Base-by-base conservation (phyloP, 495 filamentous ascomycete genomes). In the Xylaria flabelliformis region DNA sequence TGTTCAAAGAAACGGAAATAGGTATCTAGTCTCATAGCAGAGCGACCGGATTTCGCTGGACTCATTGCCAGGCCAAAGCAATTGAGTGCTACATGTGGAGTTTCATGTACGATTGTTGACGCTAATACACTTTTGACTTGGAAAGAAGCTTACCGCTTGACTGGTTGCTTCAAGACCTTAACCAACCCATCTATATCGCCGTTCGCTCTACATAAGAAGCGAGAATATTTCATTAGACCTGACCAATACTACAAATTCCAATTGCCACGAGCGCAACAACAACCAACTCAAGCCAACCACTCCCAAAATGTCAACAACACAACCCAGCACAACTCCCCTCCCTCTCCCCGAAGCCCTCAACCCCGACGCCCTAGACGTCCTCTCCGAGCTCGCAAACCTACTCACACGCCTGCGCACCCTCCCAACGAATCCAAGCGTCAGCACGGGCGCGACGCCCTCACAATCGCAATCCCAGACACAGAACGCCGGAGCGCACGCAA, bases 361-460 rank as follows among this genome's bases (percentile, higher is more conserved):
- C 78, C 79, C 88, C 68, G 85, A 88, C 83, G 90, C 90, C 24
- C 91, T 97, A 80, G 95, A 97, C 85, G 90, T 93, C 72, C 86
- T 98, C 62, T 94, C 96, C 64, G 88, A 93, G 62, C 87, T 98
- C 61, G 89, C 93, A 78, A 86, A 89, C 13, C 88, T 97, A 74
- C 88, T 98, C 58, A 84, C 90, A 69, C 92, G 91, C 51, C 88
- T 97, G 44, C 88, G 92, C 46, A 67, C 71, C 0, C 64, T 64
- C 29, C 78, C 72, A 53, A 75, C 46, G 17, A 56, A 63, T 75
- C 32, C 59, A 5, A 39, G 59, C 70, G 55, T 59, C 32, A 61
- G 55, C 67, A 42, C 53, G 3, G 65, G 46, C 17, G 70, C 73
- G n/a, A 72, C 73, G 2, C 50, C 75, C 61, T 67, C 74, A 17